These are phyloP conservation scores for Raphanus hybrid DNA, from an alignment of 441 rosid genomes.

Conservation along the genomic window DNA sequence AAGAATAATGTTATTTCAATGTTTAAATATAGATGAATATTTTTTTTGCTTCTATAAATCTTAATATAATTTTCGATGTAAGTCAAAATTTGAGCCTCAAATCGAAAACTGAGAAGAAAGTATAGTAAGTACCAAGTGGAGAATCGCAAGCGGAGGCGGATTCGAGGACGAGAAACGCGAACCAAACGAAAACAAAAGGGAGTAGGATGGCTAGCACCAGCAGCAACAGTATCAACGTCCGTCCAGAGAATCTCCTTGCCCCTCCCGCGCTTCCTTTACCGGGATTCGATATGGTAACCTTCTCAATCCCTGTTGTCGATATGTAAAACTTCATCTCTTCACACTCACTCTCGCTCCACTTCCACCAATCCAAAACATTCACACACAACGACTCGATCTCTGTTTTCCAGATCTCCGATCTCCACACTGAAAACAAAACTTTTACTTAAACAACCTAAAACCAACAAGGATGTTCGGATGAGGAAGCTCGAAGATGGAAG, in stretches of 20 bases:
- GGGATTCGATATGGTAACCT: conserved; percentile 54
- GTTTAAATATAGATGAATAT: background rate
- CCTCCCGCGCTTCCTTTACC: conserved; percentile 45
- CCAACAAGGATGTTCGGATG: conserved; percentile 9
- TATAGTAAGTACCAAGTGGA: conserved; percentile 51
- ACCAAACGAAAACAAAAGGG: conserved; percentile 71
- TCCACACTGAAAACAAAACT: background rate
- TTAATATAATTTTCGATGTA: background rate
- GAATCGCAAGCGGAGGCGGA: conserved; percentile 72
- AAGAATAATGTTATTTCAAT: background rate
- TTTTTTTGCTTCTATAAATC: too few species aligned
- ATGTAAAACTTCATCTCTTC: conserved; percentile 67
- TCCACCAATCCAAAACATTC: conserved; percentile 45
- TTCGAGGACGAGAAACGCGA: conserved; percentile 81
- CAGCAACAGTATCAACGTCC: conserved; percentile 54
- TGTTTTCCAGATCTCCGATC: conserved; percentile 35
- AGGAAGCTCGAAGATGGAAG: conserved; percentile 5
- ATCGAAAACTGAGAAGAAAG: background rate
- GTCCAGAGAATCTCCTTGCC: conserved; percentile 58
- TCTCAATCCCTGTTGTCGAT: conserved; percentile 72
- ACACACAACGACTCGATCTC: background rate
- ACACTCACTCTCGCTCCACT: conserved; percentile 29
- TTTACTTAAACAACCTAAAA: background rate
- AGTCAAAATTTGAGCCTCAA: too few species aligned
- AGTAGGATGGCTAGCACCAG: conserved; percentile 62